These are phyloP conservation scores for Saccharomycopsis amapae DNA, from an alignment of 805 yeast species.

Conservation along the genomic window DNA sequence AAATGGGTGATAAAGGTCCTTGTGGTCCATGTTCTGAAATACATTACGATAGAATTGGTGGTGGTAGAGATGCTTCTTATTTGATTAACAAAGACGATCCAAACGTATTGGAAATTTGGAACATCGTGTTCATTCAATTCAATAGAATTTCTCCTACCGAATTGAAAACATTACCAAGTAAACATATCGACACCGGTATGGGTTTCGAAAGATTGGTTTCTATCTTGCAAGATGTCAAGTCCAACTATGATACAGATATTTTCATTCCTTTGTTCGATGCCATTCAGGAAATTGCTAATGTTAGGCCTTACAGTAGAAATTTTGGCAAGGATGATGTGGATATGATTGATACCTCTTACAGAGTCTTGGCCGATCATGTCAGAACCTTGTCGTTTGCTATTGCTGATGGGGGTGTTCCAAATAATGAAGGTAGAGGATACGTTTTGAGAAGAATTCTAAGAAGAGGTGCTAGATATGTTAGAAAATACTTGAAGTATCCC, in stretches of 20 bases:
- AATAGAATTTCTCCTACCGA: slow-evolving; percentile 87
- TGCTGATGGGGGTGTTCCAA: slow-evolving; percentile 98
- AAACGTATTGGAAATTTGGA: slow-evolving; percentile 96
- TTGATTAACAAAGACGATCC: slow-evolving; percentile 97
- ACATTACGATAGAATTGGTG: slow-evolving; percentile 94
- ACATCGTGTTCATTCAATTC: slow-evolving; percentile 92
- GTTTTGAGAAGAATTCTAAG: slow-evolving; percentile 94
- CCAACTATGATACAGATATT: slow-evolving; percentile 97
- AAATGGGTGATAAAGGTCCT: slow-evolving; percentile 99
- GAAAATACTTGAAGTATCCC: slow-evolving; percentile 93
- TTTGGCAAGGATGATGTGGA: slow-evolving; percentile 90
- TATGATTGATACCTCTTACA: slow-evolving; percentile 95
- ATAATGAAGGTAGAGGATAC: slow-evolving; percentile 98
- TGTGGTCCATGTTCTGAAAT: slow-evolving; percentile 99
- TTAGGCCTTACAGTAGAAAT: slow-evolving; percentile 82
- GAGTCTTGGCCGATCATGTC: slow-evolving; percentile 97
- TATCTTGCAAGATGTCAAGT: slow-evolving; percentile 79
- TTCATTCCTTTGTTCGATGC: slow-evolving; percentile 79
- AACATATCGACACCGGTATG: slow-evolving; percentile 97
- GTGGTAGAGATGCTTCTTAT: slow-evolving; percentile 84
- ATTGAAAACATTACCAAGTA: slow-evolving; percentile 78
- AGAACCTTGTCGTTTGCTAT: slow-evolving; percentile 94
- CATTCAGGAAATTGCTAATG: slow-evolving; percentile 90
- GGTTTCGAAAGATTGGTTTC: slow-evolving; percentile 98
- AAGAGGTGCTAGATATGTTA: slow-evolving; percentile 95